A percentile compares a stretch with the other conserved stretches of the same genome.
phyloP scores from a whole-genome alignment of 495 filamentous ascomycete species.

The Daldinia loculata region DNA sequence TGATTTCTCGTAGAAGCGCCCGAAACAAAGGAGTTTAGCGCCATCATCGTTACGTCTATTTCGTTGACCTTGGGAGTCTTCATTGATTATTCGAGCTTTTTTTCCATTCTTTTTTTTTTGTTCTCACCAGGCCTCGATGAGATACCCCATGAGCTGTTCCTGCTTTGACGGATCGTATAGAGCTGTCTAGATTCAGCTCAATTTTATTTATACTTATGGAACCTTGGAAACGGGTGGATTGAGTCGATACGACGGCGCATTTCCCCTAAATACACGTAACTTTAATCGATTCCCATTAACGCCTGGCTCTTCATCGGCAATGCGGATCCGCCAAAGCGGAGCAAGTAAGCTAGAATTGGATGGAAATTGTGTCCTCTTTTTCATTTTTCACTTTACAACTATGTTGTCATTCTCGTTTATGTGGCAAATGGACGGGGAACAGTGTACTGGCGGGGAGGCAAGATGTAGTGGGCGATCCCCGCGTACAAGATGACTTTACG shows the following conservation, averaged over 20 bases:
- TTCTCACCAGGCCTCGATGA: conserved; percentile 29
- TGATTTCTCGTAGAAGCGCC: conserved; percentile 51
- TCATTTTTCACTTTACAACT: conserved; percentile 8
- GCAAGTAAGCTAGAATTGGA: background rate
- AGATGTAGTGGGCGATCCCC: conserved; percentile 19
- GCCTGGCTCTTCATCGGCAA: background rate
- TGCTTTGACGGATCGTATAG: conserved; percentile 20
- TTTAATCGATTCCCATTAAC: conserved; percentile 18
- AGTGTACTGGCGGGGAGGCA: conserved; percentile 17
- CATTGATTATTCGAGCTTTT: conserved; percentile 1
- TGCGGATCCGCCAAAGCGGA: background rate
- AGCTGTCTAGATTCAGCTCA: conserved; percentile 15
- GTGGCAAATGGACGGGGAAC: conserved; percentile 16
- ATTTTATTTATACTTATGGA: conserved; percentile 23
- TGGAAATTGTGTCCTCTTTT: conserved; percentile 21
- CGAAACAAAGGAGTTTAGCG: conserved; percentile 28
- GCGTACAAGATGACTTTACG: conserved; percentile 28
- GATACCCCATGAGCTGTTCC: conserved; percentile 37
- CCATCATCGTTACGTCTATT: conserved; percentile 22
- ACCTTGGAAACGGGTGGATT: conserved; percentile 5
- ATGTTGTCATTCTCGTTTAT: conserved; percentile 16
- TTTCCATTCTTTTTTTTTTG: conserved; percentile 10
- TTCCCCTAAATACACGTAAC: conserved; percentile 19
- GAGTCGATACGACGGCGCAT: conserved; percentile 9
- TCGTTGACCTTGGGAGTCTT: conserved; percentile 2